These are phyloP conservation scores for Trypanosoma congolense DNA, from an alignment of 208 protist genomes.

Conservation along the genomic window DNA sequence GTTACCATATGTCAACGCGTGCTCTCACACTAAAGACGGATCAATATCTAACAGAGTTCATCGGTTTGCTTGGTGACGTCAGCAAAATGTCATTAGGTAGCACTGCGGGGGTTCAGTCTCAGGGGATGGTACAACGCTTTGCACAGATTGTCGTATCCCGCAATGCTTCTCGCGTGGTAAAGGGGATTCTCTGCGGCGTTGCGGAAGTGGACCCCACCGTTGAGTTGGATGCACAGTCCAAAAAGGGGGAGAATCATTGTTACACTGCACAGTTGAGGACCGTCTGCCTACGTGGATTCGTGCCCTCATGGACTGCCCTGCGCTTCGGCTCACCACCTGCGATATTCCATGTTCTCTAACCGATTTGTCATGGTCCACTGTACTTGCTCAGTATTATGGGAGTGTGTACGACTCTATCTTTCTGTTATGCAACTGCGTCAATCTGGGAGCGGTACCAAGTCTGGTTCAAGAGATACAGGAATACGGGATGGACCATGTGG, in stretches of 20 bases:
- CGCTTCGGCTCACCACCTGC: slow-evolving; percentile 13
- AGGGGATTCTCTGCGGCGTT: slow-evolving; percentile 45
- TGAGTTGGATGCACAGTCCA: neutral
- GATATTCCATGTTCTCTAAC: slow-evolving; percentile 34
- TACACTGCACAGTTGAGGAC: slow-evolving; percentile 12
- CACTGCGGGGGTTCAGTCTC: neutral
- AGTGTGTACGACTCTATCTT: slow-evolving; percentile 59
- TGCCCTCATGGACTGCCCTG: slow-evolving; percentile 19
- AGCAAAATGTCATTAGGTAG: neutral
- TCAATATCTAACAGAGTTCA: slow-evolving; percentile 14
- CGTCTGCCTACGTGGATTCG: slow-evolving; percentile 24
- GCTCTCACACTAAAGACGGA: neutral
- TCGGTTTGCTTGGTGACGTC: slow-evolving; percentile 26
- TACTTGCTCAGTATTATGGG: slow-evolving; percentile 54
- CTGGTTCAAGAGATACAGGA: slow-evolving; percentile 31
- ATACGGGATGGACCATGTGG: slow-evolving; percentile 57
- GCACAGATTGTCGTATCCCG: slow-evolving; percentile 32
- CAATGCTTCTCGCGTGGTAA: slow-evolving; percentile 51
- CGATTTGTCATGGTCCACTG: slow-evolving; percentile 37
- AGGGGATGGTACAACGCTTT: slow-evolving; percentile 14
- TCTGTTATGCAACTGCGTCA: slow-evolving; percentile 16
- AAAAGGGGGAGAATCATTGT: neutral
- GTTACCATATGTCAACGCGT: slow-evolving; percentile 1
- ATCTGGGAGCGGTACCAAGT: slow-evolving; percentile 5
- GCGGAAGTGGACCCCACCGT: slow-evolving; percentile 15